Evolutionary conservation across 2,329 filamentous ascomycete species (phyloP).

Genomic region (Apiospora marii): DNA sequence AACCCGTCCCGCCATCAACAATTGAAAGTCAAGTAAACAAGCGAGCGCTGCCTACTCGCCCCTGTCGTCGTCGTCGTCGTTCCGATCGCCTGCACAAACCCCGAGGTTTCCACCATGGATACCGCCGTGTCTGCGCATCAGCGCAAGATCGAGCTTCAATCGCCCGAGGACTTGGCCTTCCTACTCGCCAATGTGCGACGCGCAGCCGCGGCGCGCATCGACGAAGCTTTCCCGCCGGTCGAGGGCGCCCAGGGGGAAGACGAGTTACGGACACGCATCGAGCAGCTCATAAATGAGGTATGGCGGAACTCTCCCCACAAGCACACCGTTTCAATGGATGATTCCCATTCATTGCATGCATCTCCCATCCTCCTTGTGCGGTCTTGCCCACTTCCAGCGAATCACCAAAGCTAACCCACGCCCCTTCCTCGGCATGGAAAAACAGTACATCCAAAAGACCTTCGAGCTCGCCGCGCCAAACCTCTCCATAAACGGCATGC

Average conservation of each 20-base stretch:
- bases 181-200: conserved; percentile 74
- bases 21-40: not conserved
- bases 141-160: conserved; percentile 82
- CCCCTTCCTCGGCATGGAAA: conserved; percentile 12
- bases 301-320: not conserved
- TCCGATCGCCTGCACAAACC: not conserved
- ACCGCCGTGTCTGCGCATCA: conserved; percentile 49
- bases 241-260: conserved; percentile 59
- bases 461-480: conserved; percentile 66
- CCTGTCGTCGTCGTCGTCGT: not conserved
- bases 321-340: conserved; percentile 11
- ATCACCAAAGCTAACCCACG: not conserved
- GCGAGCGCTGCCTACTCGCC: not conserved
- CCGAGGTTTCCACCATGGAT: conserved; percentile 30
- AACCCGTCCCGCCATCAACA: conserved; percentile 3
- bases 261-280: conserved; percentile 65
- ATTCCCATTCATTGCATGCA: not conserved
- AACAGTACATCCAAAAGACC: conserved; percentile 67
- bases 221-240: conserved; percentile 72
- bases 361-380: not conserved
- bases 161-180: conserved; percentile 75
- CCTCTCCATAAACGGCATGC: conserved; percentile 69
- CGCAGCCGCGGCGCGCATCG: conserved; percentile 72
- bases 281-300: conserved; percentile 67
- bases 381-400: not conserved